phyloP scores from a whole-genome alignment of 2,329 filamentous ascomycete genomes.

The Clarireedia hainanense region DNA sequence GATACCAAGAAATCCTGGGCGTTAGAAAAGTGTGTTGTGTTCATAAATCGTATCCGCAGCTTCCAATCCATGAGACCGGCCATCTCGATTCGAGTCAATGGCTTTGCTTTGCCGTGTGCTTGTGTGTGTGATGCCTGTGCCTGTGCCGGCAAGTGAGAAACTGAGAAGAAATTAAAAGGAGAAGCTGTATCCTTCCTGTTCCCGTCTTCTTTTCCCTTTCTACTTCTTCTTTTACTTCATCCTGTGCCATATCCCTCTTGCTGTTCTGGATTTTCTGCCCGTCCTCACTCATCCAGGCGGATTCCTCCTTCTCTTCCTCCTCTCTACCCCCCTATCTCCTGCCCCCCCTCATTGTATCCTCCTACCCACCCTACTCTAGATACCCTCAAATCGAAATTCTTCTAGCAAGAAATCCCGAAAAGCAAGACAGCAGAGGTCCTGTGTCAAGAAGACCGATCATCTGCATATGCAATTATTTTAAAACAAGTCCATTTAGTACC shows the following conservation, averaged over 20 bases:
- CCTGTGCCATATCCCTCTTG: background rate
- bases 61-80: no score
- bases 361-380: background rate
- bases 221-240: background rate
- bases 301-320: background rate
- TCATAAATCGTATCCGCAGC: background rate
- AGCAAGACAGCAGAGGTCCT: background rate
- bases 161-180: background rate
- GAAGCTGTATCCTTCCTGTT: background rate
- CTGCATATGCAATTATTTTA: no score
- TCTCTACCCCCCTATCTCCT: background rate
- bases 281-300: background rate
- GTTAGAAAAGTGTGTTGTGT: background rate
- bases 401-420: background rate
- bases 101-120: no score
- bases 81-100: no score
- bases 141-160: background rate
- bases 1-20: background rate
- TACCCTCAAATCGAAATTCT: background rate
- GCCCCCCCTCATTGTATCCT: background rate
- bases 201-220: background rate
- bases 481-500: no score
- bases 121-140: no score
- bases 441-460: no score
- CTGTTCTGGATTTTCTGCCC: background rate